Evolutionary conservation across 208 protist species (phyloP), one percentile per base, ranked within the genome.

Genomic region (Crithidia acanthocephali): DNA sequence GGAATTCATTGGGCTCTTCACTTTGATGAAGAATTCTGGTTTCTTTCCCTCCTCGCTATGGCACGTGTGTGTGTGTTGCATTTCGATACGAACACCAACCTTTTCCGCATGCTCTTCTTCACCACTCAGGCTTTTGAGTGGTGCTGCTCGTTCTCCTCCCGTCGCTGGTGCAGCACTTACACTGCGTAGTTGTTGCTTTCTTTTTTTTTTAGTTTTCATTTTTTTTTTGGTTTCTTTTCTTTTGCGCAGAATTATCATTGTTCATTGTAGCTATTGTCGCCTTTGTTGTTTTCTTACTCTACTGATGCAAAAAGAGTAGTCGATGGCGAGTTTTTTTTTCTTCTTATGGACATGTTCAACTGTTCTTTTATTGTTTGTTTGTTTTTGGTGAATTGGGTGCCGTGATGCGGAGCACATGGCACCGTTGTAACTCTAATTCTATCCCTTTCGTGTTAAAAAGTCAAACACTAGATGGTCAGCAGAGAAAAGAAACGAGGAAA

Each of bases 1-100:
- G 15, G 23, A 48, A 37, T 62, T 64, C 20, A 25, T 64, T 64
- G 59, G 59, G 59, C 59, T 64, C 30, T 64, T 64, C 59, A 64
- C 48, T 37, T 50, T 15, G 32, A 27, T 52, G 37, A 37, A 64
- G 30, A 64, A 55, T n/a, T 61, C 37, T 51, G 9, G 7, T 48
- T 23, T 57, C 66, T 45, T 45, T 68, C 40, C 32, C 15, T 52
- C 27, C 2, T 52, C 30, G n/a, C 52, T 45, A 10, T 9, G 25
- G 52, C 15, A 58, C 18, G 30, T 58, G 28, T 30, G 5, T 58
- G 30, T n/a, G n/a, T n/a, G n/a, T n/a, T n/a, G n/a, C n/a, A n/a
- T n/a, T 10, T 30, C 8, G 37, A 13, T 44, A 13, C 7, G 50
- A 22, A 28, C 35, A 40, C 11, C 11, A 40, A 40, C 35, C 35